Percentiles rank a stretch among this genome's conserved stretches.
Conservation (phyloP, 345 rosid species). For the Eucalyptus pumila region DNA sequence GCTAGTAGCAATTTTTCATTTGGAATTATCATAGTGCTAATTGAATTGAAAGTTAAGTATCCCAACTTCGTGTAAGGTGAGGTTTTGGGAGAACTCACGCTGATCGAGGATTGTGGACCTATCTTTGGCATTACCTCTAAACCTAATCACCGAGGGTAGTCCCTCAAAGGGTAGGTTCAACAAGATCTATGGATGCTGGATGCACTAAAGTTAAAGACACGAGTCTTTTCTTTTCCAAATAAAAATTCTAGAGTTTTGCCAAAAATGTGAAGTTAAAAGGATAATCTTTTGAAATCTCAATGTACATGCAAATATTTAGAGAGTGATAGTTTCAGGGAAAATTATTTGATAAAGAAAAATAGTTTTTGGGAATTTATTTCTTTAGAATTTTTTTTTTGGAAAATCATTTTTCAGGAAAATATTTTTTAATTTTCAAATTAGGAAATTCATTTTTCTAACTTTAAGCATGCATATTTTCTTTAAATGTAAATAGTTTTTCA, state of each 20-base stretch:
- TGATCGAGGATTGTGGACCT: background rate
- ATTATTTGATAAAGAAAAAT: background rate
- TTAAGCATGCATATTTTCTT: background rate
- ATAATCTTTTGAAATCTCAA: background rate
- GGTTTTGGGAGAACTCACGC: too few relatives aligned
- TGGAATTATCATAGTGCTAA: too few relatives aligned
- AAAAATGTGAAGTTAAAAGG: background rate
- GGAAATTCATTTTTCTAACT: background rate
- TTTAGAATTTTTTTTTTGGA: too few relatives aligned
- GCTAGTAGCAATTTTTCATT: too few relatives aligned
- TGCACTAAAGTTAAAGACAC: background rate
- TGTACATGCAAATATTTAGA: background rate
- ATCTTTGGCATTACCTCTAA: background rate
- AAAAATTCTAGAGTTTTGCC: background rate
- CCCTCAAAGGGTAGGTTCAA: background rate
- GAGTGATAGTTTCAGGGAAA: fast-evolving
- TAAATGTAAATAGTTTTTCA: too few relatives aligned
- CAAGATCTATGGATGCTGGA: background rate
- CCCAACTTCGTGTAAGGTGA: fast-evolving
- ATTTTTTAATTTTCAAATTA: too few relatives aligned
- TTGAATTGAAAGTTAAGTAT: background rate
- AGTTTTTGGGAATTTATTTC: too few relatives aligned
- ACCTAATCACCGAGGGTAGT: fast-evolving
- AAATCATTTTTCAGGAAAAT: too few relatives aligned
- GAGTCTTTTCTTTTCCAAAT: too few relatives aligned